These are phyloP conservation scores for Fabrea salina DNA, from an alignment of 169 alveolate species.

Conservation along the genomic window DNA sequence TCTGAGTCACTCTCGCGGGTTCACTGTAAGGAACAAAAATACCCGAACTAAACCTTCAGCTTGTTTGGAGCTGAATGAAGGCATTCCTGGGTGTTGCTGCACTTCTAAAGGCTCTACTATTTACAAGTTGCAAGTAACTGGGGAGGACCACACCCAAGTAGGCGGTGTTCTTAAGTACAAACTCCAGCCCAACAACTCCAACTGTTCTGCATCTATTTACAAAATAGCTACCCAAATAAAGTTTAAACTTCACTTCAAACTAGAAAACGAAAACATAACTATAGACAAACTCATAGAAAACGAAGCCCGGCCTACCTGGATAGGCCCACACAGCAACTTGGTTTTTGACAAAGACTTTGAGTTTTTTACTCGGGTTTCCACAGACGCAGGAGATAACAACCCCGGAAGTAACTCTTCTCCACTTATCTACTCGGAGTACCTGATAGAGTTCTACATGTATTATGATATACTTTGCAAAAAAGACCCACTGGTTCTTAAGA, in stretches of 20 bases:
- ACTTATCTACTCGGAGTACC: neutral
- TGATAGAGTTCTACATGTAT: neutral
- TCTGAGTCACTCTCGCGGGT: neutral
- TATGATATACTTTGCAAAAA: neutral
- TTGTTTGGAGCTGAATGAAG: neutral
- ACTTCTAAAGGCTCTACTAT: neutral
- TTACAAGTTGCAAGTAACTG: neutral
- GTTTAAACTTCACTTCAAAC: neutral
- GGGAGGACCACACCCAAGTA: neutral
- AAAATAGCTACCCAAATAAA: neutral
- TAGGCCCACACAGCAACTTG: neutral
- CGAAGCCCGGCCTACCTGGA: neutral
- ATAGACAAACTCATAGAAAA: neutral
- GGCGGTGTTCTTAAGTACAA: neutral
- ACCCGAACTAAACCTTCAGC: neutral
- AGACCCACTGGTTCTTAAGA: neutral
- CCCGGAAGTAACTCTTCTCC: neutral
- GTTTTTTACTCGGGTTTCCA: neutral
- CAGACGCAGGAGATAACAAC: neutral
- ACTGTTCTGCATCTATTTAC: neutral
- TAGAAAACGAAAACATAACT: neutral
- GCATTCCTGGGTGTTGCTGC: neutral
- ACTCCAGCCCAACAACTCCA: neutral
- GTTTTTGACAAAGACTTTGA: neutral
- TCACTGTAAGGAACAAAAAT: neutral